phyloP scores from a whole-genome alignment of 345 rosid species.

The Capsella bursapastoris region DNA sequence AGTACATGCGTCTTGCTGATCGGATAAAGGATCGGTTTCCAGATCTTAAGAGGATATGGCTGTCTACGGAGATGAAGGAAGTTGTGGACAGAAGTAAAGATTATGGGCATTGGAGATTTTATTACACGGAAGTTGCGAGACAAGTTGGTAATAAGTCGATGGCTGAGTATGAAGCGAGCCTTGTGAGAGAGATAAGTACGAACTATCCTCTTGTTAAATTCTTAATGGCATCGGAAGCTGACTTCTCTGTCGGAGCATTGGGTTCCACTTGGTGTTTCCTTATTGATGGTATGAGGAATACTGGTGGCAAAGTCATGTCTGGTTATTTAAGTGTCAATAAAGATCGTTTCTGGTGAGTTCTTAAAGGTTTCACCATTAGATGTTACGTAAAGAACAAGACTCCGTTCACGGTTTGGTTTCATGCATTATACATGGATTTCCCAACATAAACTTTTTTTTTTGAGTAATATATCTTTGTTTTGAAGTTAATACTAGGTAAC shows the following conservation, averaged over 20 bases:
- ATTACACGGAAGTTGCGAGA: conserved; percentile 78
- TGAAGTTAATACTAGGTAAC: no score
- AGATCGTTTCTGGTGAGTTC: no score
- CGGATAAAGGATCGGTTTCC: no score
- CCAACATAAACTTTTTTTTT: no score
- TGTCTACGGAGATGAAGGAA: conserved; percentile 80
- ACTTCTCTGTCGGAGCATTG: conserved; percentile 88
- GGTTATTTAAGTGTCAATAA: conserved; percentile 64
- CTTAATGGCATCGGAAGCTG: conserved; percentile 87
- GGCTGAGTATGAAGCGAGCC: conserved; percentile 86
- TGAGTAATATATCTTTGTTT: no score
- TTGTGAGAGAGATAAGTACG: conserved; percentile 86
- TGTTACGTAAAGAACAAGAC: no score
- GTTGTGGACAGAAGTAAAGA: conserved; percentile 65
- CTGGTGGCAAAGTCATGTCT: conserved; percentile 93
- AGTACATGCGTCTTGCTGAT: no score
- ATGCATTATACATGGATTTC: no score
- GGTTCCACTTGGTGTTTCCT: conserved; percentile 98
- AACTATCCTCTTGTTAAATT: conserved; percentile 95
- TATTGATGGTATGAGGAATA: conserved; percentile 94
- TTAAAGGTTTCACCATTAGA: no score
- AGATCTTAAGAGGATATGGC: no score
- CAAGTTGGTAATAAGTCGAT: conserved; percentile 81
- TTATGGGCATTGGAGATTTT: conserved; percentile 66
- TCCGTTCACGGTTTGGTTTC: no score